phyloP scores from a whole-genome alignment of 352 stramenopile genomes.

The Globisporangium yorkense region DNA sequence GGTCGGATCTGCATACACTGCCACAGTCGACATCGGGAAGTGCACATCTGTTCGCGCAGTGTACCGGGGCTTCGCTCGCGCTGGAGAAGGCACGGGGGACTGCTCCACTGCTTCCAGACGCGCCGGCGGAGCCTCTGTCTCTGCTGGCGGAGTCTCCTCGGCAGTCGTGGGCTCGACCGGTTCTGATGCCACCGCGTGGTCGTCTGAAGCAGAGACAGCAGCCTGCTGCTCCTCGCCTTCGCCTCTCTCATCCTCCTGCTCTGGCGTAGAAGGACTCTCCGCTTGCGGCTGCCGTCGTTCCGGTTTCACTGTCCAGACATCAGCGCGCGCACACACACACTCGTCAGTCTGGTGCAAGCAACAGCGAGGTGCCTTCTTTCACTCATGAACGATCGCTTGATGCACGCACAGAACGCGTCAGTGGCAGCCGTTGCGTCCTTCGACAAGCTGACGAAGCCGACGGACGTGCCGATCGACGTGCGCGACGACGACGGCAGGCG shows the following conservation, averaged over 20 bases:
- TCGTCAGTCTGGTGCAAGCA: background rate
- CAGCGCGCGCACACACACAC: background rate
- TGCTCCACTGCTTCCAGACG: slow-evolving; percentile 2
- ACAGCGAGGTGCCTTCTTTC: background rate
- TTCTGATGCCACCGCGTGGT: background rate
- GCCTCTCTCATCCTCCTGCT: background rate
- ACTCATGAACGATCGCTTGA: background rate
- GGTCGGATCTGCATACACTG: slow-evolving; percentile 45
- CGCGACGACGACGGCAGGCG: slow-evolving; percentile 79
- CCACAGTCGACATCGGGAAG: slow-evolving; percentile 78
- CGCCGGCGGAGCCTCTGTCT: background rate
- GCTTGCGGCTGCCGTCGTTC: slow-evolving; percentile 1
- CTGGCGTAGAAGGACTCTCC: background rate
- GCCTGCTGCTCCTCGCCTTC: background rate
- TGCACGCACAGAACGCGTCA: slow-evolving; percentile 66
- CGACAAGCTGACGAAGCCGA: slow-evolving; percentile 77
- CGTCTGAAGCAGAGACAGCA: background rate
- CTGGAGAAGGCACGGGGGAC: background rate
- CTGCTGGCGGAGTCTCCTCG: background rate
- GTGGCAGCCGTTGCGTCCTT: slow-evolving; percentile 66
- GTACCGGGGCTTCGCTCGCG: slow-evolving; percentile 32
- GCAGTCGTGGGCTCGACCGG: background rate
- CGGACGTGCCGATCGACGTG: slow-evolving; percentile 49
- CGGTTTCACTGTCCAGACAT: slow-evolving; percentile 6
- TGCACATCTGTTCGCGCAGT: slow-evolving; percentile 46